phyloP scores from a whole-genome alignment of 1,284 basidiomycete species.

The Naganishia sp. region DNA sequence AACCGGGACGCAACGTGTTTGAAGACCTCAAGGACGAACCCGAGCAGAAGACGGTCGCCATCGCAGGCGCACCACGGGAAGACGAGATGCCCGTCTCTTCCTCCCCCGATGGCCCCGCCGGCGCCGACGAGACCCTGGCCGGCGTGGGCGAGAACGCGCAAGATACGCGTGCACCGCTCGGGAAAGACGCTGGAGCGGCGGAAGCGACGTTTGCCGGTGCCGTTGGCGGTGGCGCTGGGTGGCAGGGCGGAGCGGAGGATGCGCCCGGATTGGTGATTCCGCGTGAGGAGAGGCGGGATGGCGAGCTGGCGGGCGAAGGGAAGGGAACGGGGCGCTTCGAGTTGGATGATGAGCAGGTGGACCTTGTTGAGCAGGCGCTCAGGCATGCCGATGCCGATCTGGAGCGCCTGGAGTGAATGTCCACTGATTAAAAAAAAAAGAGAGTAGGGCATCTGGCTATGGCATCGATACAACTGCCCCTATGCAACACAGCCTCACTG shows the following conservation, averaged over 20 bases:
- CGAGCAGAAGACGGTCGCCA: conserved; percentile 50
- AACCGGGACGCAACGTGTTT: conserved; percentile 52
- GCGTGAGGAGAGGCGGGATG: conserved; percentile 23
- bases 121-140: conserved; percentile 4
- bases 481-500: neutral
- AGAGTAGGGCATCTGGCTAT: neutral
- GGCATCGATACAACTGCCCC: conserved; percentile 2
- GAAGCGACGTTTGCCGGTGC: conserved; percentile 44
- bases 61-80: conserved; percentile 46
- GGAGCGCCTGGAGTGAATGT: conserved; percentile 6
- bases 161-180: conserved; percentile 51
- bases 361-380: conserved; percentile 43
- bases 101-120: conserved; percentile 27
- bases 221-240: conserved; percentile 47
- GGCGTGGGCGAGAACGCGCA: conserved; percentile 33
- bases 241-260: conserved; percentile 54
- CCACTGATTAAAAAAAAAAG: neutral
- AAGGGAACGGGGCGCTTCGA: conserved; percentile 39
- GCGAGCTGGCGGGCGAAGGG: neutral
- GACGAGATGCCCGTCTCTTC: conserved; percentile 43
- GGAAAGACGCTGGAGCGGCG: conserved; percentile 51
- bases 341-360: conserved; percentile 45
- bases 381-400: conserved; percentile 19
- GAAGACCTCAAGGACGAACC: conserved; percentile 42
- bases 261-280: conserved; percentile 32